phyloP scores from a whole-genome alignment of 139 green algal genomes.

The Marvania coccoides region DNA sequence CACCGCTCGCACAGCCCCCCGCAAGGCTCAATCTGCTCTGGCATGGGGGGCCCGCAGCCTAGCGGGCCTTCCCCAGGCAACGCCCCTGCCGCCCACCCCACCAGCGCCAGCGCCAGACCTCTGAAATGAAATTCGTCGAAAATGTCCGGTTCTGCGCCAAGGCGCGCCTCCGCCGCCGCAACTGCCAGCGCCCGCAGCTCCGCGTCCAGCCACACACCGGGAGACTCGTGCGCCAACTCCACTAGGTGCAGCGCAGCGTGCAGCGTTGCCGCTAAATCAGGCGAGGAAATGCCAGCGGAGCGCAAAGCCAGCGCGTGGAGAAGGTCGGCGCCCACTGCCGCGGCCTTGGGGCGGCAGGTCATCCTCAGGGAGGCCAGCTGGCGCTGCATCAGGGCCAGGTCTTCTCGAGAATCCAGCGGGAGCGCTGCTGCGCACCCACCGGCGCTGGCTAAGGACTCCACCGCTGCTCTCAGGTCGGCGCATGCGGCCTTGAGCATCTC shows the following conservation, averaged over 20 bases:
- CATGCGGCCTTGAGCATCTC: background rate
- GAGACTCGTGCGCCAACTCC: background rate
- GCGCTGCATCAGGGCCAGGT: background rate
- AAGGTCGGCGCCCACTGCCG: background rate
- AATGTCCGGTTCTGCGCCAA: too few species aligned
- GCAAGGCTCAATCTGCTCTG: too few species aligned
- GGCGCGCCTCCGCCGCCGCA: too few species aligned
- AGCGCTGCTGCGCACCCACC: background rate
- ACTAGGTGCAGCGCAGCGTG: background rate
- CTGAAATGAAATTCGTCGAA: too few species aligned
- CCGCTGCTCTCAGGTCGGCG: background rate
- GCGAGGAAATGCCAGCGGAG: background rate
- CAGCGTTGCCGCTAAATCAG: background rate
- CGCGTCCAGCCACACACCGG: background rate
- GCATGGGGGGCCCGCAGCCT: too few species aligned
- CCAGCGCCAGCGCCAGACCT: too few species aligned
- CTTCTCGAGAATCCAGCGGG: background rate
- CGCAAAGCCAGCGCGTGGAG: background rate
- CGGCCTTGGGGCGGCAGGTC: background rate
- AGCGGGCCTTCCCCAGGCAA: too few species aligned
- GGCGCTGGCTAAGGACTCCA: background rate
- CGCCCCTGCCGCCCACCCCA: too few species aligned
- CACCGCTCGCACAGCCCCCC: too few species aligned
- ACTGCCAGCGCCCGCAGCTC: constrained; percentile 10
- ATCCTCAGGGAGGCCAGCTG: constrained; percentile 11